Evolutionary conservation across 1,284 basidiomycete species (phyloP).

Genomic region (Ceratobasidium theobromae): DNA sequence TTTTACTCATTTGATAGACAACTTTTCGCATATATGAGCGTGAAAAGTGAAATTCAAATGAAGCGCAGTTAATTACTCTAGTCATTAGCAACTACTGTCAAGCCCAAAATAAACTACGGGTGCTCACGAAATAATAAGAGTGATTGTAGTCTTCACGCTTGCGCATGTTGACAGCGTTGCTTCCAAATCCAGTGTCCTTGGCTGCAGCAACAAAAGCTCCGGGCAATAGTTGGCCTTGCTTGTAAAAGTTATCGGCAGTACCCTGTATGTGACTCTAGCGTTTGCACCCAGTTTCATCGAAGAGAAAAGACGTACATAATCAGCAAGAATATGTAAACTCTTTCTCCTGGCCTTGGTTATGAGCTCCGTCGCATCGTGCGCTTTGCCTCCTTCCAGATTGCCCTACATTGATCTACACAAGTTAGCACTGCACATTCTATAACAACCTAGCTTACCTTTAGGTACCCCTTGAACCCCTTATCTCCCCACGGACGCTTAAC

Average conservation of each 20-base stretch:
- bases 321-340: slow-evolving; percentile 75
- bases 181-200: slow-evolving; percentile 67
- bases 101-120: too few relatives aligned
- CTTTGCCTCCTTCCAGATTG: slow-evolving; percentile 73
- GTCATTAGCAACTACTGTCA: too few relatives aligned
- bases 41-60: too few relatives aligned
- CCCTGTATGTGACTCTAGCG: too few relatives aligned
- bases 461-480: slow-evolving; percentile 91
- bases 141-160: slow-evolving; percentile 92
- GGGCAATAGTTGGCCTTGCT: slow-evolving; percentile 83
- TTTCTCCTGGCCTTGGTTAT: slow-evolving; percentile 64
- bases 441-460: too few relatives aligned
- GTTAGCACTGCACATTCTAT: too few relatives aligned
- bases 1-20: too few relatives aligned
- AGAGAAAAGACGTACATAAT: slow-evolving; percentile 60
- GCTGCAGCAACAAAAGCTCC: slow-evolving; percentile 84
- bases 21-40: too few relatives aligned
- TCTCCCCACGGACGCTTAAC: slow-evolving; percentile 82
- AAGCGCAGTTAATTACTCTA: too few relatives aligned
- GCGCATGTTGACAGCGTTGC: slow-evolving; percentile 76
- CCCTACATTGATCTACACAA: slow-evolving; percentile 43
- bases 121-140: slow-evolving; percentile 88
- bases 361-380: slow-evolving; percentile 86
- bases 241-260: slow-evolving; percentile 83
- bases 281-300: too few relatives aligned